A percentile compares a stretch with the other conserved stretches of the same genome.
Evolutionary conservation across 345 rosid species (phyloP).

Genomic region (Arabidopsis thaliana): DNA sequence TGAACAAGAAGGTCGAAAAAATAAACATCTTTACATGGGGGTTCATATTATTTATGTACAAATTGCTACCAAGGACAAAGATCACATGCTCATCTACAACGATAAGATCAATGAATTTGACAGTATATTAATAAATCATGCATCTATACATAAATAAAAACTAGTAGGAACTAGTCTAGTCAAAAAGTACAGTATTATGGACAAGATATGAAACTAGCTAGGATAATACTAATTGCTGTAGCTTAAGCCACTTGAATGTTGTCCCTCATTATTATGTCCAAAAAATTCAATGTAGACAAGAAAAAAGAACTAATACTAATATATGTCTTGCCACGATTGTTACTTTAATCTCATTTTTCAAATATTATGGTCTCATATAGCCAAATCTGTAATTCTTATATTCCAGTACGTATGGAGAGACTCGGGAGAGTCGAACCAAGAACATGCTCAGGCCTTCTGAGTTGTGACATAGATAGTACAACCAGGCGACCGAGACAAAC

Average conservation of each 20-base stretch:
- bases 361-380: background rate
- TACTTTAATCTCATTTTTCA: background rate
- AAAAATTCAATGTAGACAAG: background rate
- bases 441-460: conserved; percentile 5
- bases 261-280: conserved; percentile 19
- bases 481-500: conserved; percentile 1
- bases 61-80: conserved; percentile 24
- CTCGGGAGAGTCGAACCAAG: background rate
- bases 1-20: conserved; percentile 11
- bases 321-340: background rate
- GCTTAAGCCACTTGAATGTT: conserved; percentile 20
- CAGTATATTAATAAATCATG: conserved; percentile 2
- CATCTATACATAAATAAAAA: conserved; percentile 3
- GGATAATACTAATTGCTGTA: conserved; percentile 7
- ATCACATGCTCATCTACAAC: conserved; percentile 38
- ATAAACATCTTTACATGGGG: background rate
- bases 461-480: background rate
- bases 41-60: conserved; percentile 11
- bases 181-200: background rate
- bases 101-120: conserved; percentile 6
- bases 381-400: background rate
- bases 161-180: conserved; percentile 6
- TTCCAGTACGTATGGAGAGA: background rate
- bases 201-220: background rate
- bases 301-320: background rate